Base-by-base conservation (phyloP, 176 grass and related monocot genomes). In the Oryza longistaminata region DNA sequence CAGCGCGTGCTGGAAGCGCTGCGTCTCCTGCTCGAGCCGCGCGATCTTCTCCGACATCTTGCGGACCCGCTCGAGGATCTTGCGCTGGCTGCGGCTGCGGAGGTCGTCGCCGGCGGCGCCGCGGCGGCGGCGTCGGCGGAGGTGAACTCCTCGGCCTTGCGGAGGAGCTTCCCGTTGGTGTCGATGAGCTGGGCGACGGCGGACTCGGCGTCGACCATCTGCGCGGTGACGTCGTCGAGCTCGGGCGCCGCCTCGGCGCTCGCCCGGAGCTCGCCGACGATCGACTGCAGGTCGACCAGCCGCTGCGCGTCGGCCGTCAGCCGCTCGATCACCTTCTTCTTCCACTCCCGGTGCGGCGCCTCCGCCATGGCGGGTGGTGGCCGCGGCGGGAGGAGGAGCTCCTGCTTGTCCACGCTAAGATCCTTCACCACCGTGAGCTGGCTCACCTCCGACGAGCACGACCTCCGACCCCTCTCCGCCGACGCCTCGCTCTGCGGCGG, bases 11-110 rank as follows among this genome's bases (percentile, higher is more conserved):
- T 96, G 96, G 79, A 90, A 85, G 68, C 92, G 83, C 79, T 96
- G 91, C 83, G 96, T 75, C 65, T 94, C 91, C 61, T 88, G 55
- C 78, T 99, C 96, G 84, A 99, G 71, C 42, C 80, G 79, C 7
- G 86, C 96, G 4, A 93, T 88, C 85, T 96, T 99, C 79, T 99
- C 96, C 21, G 93, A 99, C 71, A 88, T 87, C 82, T 92, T 96
- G n/a, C 81, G 31, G 19, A 89, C 84, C 17, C 91, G 87, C 64
- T 96, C 96, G 25, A 86, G 88, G 74, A 99, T 94, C 78, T 94
- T 95, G 74, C 81, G 89, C 81, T 93, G 94, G 86, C 84, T 99
- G 82, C 88, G 82, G 72, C 77, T 93, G 21, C 90, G 82, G 5
- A 75, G 53, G 83, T 94, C 89, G 45, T 43, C 42, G 42, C 42